These are phyloP conservation scores for Mimosa bimucronata DNA, from an alignment of 306 rosid genomes.

Conservation along the genomic window DNA sequence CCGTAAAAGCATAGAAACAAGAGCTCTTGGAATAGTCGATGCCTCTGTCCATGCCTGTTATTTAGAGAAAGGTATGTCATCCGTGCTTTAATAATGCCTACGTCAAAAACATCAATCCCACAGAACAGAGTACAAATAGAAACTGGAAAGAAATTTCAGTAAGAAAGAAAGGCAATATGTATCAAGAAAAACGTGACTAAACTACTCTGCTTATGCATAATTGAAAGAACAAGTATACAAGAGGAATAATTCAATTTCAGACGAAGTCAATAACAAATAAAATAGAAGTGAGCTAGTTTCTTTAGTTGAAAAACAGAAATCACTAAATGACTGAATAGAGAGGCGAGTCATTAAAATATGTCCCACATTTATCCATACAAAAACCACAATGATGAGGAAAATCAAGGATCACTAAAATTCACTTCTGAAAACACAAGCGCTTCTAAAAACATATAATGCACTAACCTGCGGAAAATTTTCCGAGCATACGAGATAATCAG, in stretches of 20 bases:
- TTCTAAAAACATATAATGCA: conserved; percentile 36
- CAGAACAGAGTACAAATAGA: conserved; percentile 18
- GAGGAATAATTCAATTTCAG: background rate
- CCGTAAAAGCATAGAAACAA: conserved; percentile 76
- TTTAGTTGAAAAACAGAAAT: conserved; percentile 5
- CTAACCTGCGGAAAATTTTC: conserved; percentile 80
- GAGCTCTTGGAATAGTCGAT: conserved; percentile 76
- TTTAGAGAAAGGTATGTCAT: conserved; percentile 20
- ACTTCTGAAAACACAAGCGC: conserved; percentile 18
- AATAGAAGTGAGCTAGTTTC: conserved; percentile 5
- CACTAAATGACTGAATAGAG: conserved; percentile 1
- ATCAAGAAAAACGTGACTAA: background rate
- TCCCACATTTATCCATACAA: conserved; percentile 16
- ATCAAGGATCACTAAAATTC: background rate
- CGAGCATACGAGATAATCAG: conserved; percentile 83
- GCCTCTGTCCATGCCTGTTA: conserved; percentile 83
- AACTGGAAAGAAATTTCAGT: background rate
- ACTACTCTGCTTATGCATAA: background rate
- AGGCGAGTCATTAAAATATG: conserved; percentile 28
- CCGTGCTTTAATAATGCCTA: conserved; percentile 31
- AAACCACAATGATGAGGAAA: conserved; percentile 32
- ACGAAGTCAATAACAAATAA: background rate
- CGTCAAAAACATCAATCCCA: conserved; percentile 20
- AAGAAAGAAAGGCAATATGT: background rate
- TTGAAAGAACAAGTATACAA: conserved; percentile 10